A percentile compares a stretch with the other conserved stretches of the same genome.
phyloP scores from a whole-genome alignment of 208 protist species.

The Wallacemonas sp. region DNA sequence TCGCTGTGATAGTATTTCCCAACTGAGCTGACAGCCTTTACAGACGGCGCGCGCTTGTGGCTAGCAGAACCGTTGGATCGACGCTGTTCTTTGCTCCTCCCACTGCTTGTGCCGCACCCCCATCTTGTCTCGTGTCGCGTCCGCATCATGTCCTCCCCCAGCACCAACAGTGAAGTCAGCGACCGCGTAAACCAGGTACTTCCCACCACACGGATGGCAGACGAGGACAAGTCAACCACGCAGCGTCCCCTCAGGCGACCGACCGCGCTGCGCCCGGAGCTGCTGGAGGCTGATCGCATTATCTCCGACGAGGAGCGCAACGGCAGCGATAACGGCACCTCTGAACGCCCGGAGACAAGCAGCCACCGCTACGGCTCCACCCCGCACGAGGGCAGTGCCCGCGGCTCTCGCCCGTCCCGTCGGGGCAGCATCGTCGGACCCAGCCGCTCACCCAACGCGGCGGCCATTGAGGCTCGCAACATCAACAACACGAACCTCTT shows the following conservation, averaged over 20 bases:
- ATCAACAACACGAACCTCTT: slow-evolving; percentile 56
- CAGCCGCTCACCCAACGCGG: background rate
- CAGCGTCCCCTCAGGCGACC: background rate
- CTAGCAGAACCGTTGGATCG: no score
- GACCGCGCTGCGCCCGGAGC: background rate
- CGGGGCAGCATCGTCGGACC: background rate
- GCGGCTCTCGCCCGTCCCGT: background rate
- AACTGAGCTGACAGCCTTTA: no score
- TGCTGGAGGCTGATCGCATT: background rate
- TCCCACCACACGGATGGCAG: background rate
- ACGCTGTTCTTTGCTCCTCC: no score
- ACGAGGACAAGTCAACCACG: background rate
- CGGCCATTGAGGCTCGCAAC: background rate
- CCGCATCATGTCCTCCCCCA: background rate
- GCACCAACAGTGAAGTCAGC: slow-evolving; percentile 1
- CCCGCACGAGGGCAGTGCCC: background rate
- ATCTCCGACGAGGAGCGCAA: background rate
- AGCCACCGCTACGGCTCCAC: background rate
- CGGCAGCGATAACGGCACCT: background rate
- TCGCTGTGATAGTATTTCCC: no score
- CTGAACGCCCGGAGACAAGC: background rate
- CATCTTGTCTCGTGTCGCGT: no score
- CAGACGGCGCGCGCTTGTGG: no score
- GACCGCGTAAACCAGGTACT: background rate
- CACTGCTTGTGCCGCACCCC: no score